Percentiles rank a stretch among this genome's conserved stretches.
These are phyloP conservation scores for Giardia muris DNA, from an alignment of 208 protist species.

Conservation along the genomic window DNA sequence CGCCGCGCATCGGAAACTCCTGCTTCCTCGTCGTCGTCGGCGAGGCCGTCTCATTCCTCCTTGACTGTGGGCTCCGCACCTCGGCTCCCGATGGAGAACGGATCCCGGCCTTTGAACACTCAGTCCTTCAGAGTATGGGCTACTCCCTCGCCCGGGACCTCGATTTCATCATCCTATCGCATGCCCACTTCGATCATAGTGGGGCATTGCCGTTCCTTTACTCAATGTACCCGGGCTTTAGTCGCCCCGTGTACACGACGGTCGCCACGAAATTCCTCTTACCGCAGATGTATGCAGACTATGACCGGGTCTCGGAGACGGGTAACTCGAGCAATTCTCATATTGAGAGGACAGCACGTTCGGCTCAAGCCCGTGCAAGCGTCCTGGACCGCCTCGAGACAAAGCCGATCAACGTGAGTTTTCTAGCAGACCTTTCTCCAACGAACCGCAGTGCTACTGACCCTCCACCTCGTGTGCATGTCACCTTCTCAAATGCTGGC, in stretches of 20 bases:
- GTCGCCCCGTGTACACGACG: background rate
- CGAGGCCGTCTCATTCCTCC: background rate
- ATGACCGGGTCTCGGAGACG: background rate
- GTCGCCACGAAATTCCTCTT: background rate
- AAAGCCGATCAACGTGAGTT: background rate
- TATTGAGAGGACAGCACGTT: background rate
- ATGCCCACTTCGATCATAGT: background rate
- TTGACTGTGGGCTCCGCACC: background rate
- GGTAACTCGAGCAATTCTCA: background rate
- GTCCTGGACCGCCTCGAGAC: background rate
- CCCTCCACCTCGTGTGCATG: background rate
- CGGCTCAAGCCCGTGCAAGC: background rate
- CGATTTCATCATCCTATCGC: background rate
- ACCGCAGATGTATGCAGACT: background rate
- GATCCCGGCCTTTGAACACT: background rate
- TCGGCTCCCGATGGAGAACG: background rate
- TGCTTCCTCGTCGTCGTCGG: background rate
- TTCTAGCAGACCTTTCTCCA: background rate
- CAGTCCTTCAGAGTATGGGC: background rate
- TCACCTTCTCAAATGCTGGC: conserved; percentile 3
- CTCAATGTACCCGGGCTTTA: background rate
- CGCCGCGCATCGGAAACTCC: background rate
- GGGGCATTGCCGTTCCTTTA: background rate
- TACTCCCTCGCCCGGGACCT: background rate
- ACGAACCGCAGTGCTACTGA: background rate